Percentiles rank a stretch among this genome's conserved stretches.
phyloP scores from a whole-genome alignment of 176 grass and related monocot genomes.

The Chrysopogon serrulatus region DNA sequence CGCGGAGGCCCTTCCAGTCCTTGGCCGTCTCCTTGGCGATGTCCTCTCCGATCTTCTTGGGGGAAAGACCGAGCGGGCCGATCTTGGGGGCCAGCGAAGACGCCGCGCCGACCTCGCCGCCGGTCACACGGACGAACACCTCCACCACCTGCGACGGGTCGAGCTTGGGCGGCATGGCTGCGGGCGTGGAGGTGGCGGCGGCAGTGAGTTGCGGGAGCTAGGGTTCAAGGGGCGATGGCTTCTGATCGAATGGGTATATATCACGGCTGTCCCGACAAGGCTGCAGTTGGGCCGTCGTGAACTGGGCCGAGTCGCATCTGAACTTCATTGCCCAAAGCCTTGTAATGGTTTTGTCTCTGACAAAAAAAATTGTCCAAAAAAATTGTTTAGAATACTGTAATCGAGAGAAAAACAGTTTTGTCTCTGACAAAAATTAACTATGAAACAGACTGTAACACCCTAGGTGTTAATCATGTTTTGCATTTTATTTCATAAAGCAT shows the following conservation, averaged over 20 bases:
- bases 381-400: too few species aligned
- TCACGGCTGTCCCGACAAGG: not conserved
- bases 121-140: constrained; percentile 67
- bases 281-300: not conserved
- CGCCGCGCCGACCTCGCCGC: constrained; percentile 69
- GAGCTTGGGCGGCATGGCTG: constrained; percentile 68
- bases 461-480: too few species aligned
- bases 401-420: too few species aligned
- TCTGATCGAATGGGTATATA: not conserved
- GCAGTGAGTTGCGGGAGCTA: not conserved
- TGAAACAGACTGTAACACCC: too few species aligned
- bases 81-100: constrained; percentile 75
- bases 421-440: too few species aligned
- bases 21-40: constrained; percentile 89
- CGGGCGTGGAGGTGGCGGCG: not conserved
- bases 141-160: constrained; percentile 63
- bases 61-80: constrained; percentile 68
- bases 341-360: too few species aligned
- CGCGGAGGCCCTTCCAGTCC: constrained; percentile 83
- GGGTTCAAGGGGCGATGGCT: constrained; percentile 8
- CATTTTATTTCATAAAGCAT: too few species aligned
- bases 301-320: not conserved
- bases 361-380: too few species aligned
- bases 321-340: not conserved
- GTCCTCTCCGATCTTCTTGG: constrained; percentile 81